A percentile compares a stretch with the other conserved stretches of the same genome.
phyloP scores from a whole-genome alignment of 169 alveolate genomes.

The Plasmodium malariae region DNA sequence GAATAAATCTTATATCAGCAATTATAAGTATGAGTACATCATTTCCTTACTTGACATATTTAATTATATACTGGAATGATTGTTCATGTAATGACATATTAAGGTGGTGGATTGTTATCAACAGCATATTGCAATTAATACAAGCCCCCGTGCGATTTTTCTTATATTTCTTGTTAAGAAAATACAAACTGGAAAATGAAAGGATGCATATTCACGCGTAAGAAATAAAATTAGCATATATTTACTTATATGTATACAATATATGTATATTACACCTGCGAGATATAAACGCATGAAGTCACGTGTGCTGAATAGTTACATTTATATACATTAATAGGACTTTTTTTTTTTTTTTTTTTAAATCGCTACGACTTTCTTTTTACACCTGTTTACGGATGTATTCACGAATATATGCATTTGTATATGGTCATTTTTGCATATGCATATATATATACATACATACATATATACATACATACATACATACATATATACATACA shows the following conservation, averaged over 20 bases:
- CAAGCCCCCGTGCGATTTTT: slow-evolving; percentile 76
- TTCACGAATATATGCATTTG: too few relatives aligned
- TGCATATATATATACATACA: slow-evolving; percentile 2
- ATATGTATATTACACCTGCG: too few relatives aligned
- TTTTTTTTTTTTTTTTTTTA: too few relatives aligned
- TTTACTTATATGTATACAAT: neutral
- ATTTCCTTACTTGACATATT: slow-evolving; percentile 67
- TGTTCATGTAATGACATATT: slow-evolving; percentile 73
- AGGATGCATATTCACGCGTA: slow-evolving; percentile 77
- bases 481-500: too few relatives aligned
- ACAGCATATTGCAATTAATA: slow-evolving; percentile 63
- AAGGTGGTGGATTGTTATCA: slow-evolving; percentile 77
- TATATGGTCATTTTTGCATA: neutral
- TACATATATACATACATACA: too few relatives aligned
- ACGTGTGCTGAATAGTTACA: too few relatives aligned
- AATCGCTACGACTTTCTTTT: too few relatives aligned
- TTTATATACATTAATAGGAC: too few relatives aligned
- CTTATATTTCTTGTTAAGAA: slow-evolving; percentile 55
- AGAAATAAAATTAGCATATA: slow-evolving; percentile 8
- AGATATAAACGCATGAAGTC: too few relatives aligned
- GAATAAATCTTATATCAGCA: slow-evolving; percentile 75
- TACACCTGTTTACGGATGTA: too few relatives aligned
- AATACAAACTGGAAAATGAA: slow-evolving; percentile 72
- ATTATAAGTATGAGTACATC: slow-evolving; percentile 73
- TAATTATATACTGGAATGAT: slow-evolving; percentile 74